A percentile compares a stretch with the other conserved stretches of the same genome.
Conservation (phyloP, 352 stramenopile genomes). For the Porosira glacialis region DNA sequence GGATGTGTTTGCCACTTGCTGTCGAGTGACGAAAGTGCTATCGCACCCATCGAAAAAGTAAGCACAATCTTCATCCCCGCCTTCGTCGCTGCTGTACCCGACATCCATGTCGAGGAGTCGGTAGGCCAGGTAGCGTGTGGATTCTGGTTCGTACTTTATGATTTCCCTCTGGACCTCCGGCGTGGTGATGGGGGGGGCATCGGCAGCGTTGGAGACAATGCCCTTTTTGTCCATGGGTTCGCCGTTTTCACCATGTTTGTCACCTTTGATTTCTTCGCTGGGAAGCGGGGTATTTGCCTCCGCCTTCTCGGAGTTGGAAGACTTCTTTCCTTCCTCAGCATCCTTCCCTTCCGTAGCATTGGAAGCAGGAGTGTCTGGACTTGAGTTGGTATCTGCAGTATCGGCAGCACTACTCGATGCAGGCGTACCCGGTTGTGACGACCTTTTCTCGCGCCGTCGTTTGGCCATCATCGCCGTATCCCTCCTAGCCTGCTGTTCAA, state of each 20-base stretch:
- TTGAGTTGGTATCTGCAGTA: conserved; percentile 1
- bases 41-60: conserved; percentile 76
- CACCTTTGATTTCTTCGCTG: not conserved
- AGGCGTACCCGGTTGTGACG: conserved; percentile 6
- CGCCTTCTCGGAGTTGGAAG: no score
- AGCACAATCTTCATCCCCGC: conserved; percentile 76
- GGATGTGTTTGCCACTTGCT: no score
- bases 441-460: no score
- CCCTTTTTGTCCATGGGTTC: conserved; percentile 8
- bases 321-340: not conserved
- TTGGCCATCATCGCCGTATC: no score
- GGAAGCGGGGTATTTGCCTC: not conserved
- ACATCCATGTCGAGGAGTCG: conserved; percentile 72
- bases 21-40: no score
- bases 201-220: conserved; percentile 1
- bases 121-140: conserved; percentile 68
- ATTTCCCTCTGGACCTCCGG: no score
- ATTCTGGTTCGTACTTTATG: conserved; percentile 60
- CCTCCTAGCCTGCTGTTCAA: conserved; percentile 14
- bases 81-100: conserved; percentile 81
- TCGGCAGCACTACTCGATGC: conserved; percentile 6
- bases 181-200: conserved; percentile 13
- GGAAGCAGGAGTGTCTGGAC: not conserved
- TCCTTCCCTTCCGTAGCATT: not conserved
- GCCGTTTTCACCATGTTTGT: conserved; percentile 7